Percentiles rank a stretch among this genome's conserved stretches.
phyloP scores from a whole-genome alignment of 805 yeast species.

The Blastobotrys terrestris region DNA sequence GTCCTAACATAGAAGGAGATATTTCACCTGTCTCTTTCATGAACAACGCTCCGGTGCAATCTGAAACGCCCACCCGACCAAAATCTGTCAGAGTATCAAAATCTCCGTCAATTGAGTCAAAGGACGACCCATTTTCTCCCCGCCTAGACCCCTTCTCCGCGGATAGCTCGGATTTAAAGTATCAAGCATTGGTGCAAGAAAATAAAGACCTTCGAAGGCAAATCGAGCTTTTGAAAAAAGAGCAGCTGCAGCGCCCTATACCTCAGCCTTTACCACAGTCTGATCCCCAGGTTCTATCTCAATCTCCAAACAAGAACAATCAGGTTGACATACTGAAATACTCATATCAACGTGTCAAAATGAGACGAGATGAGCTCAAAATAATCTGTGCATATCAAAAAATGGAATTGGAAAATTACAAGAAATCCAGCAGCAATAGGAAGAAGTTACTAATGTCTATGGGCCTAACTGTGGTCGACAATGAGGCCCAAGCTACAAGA shows the following conservation, averaged over 20 bases:
- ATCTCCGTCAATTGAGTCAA: not conserved
- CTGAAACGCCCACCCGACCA: not conserved
- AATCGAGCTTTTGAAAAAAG: not conserved
- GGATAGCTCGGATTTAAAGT: not conserved
- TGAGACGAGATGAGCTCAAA: slow-evolving; percentile 6
- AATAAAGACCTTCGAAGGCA: slow-evolving; percentile 1
- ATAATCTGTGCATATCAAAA: slow-evolving; percentile 7
- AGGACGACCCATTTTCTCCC: not conserved
- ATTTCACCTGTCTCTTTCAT: not conserved
- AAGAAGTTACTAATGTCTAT: slow-evolving; percentile 3
- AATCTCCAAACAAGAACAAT: not conserved
- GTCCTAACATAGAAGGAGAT: not conserved
- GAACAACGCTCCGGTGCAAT: not conserved
- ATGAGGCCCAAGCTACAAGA: not conserved
- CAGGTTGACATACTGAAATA: slow-evolving; percentile 5
- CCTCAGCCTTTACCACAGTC: not conserved
- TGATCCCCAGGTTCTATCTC: not conserved
- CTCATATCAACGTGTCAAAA: slow-evolving; percentile 6
- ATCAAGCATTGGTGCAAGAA: not conserved
- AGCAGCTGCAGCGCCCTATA: no score
- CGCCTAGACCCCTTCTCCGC: slow-evolving; percentile 1
- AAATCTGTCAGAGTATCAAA: not conserved
- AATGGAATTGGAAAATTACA: slow-evolving; percentile 5
- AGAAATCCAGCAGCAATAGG: slow-evolving; percentile 5
- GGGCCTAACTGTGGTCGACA: slow-evolving; percentile 3